Conservation (phyloP, 441 rosid genomes). For the Euphorbia schlechtendalii region DNA sequence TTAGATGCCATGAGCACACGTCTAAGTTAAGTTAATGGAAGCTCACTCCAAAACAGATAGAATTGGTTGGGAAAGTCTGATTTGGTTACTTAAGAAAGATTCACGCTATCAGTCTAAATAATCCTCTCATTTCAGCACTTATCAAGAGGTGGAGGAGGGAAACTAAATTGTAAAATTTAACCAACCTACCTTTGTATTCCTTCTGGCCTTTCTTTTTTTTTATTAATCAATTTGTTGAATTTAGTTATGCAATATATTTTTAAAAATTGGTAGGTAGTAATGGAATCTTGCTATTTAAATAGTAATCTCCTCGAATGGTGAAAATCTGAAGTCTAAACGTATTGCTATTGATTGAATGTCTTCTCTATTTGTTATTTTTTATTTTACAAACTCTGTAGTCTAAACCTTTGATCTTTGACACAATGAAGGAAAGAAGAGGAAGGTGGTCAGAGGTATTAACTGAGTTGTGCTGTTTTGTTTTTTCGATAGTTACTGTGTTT, state of each 20-base stretch:
- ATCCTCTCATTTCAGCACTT: conserved; percentile 84
- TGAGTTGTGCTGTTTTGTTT: not conserved
- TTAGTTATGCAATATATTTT: conserved; percentile 6
- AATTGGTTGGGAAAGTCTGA: conserved; percentile 83
- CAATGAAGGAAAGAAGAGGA: conserved; percentile 44
- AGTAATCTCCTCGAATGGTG: too few relatives aligned
- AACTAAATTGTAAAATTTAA: too few relatives aligned
- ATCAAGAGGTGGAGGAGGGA: conserved; percentile 98
- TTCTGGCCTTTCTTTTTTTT: conserved; percentile 31
- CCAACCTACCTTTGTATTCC: conserved; percentile 68
- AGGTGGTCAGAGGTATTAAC: conserved; percentile 52
- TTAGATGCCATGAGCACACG: conserved; percentile 98
- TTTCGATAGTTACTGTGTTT: not conserved
- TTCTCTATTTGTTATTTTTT: conserved; percentile 1
- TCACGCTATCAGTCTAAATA: conserved; percentile 92
- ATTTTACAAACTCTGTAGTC: not conserved
- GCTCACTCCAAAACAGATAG: conserved; percentile 62
- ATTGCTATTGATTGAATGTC: conserved; percentile 12
- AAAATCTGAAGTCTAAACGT: conserved; percentile 13
- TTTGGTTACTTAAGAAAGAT: conserved; percentile 80
- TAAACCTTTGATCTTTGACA: conserved; percentile 14
- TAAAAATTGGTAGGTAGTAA: too few relatives aligned
- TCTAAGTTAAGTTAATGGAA: conserved; percentile 93
- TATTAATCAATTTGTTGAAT: not conserved
- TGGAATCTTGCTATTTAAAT: too few relatives aligned